These are phyloP conservation scores for Coemansia sp. DNA, from an alignment of 192 early-diverging fungal genomes.

Conservation along the genomic window DNA sequence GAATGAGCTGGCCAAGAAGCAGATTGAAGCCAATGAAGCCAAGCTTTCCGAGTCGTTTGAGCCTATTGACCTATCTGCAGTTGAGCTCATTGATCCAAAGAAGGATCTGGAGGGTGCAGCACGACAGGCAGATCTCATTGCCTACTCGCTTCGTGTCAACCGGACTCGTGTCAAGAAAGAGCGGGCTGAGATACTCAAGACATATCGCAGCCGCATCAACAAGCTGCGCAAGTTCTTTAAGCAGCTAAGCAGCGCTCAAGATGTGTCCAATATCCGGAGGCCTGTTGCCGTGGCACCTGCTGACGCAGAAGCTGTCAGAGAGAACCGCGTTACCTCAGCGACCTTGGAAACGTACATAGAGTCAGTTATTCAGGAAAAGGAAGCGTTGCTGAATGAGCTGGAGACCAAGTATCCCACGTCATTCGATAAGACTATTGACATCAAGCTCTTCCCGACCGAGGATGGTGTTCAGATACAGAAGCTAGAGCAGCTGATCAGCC, in stretches of 20 bases:
- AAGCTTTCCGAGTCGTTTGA: conserved; percentile 7
- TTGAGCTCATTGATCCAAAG: conserved; percentile 34
- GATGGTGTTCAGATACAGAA: background rate
- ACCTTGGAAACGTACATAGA: conserved; percentile 13
- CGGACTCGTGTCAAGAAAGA: background rate
- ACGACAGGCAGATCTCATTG: conserved; percentile 38
- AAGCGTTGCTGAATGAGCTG: conserved; percentile 41
- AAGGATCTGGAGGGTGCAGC: conserved; percentile 27
- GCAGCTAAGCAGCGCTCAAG: too few relatives aligned
- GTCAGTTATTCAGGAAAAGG: conserved; percentile 31
- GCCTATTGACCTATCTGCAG: conserved; percentile 14
- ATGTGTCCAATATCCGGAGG: too few relatives aligned
- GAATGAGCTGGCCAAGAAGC: background rate
- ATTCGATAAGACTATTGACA: conserved; percentile 4
- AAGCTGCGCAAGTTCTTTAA: conserved; percentile 6
- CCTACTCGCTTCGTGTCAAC: conserved; percentile 32
- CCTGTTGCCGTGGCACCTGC: too few relatives aligned
- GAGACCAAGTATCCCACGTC: conserved; percentile 13
- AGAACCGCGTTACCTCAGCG: too few relatives aligned
- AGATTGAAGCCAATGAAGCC: background rate
- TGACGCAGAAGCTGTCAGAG: too few relatives aligned
- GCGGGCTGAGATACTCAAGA: background rate
- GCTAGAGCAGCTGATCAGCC: conserved; percentile 11
- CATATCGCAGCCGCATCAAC: background rate
- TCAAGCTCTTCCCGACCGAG: conserved; percentile 7